Evolutionary conservation across 163 green algal species (phyloP), one percentile per base, ranked within the genome.

Genomic region (Coccomyxa subellipsoidea): DNA sequence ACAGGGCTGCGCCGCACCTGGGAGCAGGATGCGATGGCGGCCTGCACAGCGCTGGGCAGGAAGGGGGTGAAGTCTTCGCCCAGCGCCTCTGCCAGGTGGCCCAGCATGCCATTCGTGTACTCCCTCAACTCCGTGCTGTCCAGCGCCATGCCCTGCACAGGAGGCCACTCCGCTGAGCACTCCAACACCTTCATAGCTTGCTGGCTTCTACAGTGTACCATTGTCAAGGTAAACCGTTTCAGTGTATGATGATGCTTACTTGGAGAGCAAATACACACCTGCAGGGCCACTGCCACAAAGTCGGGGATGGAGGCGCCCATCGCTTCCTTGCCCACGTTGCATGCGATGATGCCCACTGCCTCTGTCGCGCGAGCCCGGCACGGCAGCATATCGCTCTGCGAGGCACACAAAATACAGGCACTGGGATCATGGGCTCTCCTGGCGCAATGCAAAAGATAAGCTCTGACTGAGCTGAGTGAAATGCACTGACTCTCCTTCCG

Each of bases 31-130:
- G 80, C 79, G 15, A 92, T 75, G 6, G 89, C 88, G 2, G 88
- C 83, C 5, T 86, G 77, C 21, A 92, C 84, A 2, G 85, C 80
- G 7, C 78, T 54, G 21, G 71, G 79, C 40, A 94, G 80, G 38
- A 83, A 92, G 31, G 81, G 84, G 4, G 75, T 81, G 79, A 95
- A 89, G 75, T 85, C 85, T 15, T 73, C 66, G 9, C 66, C 79
- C 10, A 90, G 54, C 31, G 81, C 15, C 38, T 91, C 86, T 15
- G 91, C 89, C 7, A 93, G 83, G 78, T 90, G 84, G 10, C 78
- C 84, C 54, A 94, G 94, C 82, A 93, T 86, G 32, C 79, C 81
- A 83, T 96, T 91, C 1, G 82, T 88, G 84, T 95, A 94, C 79
- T 96, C 93, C 4, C 90, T 85, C 80, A 95, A 83, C 77, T 94